These are phyloP conservation scores for Fusarium buharicum DNA, from an alignment of 2,329 filamentous ascomycete genomes.

Conservation along the genomic window DNA sequence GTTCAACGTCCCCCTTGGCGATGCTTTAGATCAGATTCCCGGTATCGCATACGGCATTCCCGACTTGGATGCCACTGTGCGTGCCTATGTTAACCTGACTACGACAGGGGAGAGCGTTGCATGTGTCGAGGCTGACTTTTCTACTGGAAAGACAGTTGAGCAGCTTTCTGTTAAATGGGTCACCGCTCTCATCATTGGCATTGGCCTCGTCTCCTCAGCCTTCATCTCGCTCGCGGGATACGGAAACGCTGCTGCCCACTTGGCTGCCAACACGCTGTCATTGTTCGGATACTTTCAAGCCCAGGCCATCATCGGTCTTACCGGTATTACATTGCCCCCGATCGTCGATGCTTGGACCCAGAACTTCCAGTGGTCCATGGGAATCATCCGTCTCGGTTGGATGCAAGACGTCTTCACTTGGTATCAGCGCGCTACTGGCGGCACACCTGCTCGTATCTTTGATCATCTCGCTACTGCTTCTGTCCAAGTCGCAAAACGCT, in stretches of 20 bases:
- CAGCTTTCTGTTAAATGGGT: slow-evolving; percentile 88
- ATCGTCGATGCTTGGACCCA: slow-evolving; percentile 94
- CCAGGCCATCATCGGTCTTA: slow-evolving; percentile 90
- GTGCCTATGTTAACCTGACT: slow-evolving; percentile 80
- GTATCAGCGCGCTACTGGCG: slow-evolving; percentile 94
- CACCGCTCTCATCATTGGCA: slow-evolving; percentile 85
- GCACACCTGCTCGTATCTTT: slow-evolving; percentile 81
- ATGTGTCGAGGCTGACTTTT: slow-evolving; percentile 87
- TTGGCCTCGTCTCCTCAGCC: slow-evolving; percentile 85
- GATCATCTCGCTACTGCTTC: slow-evolving; percentile 78
- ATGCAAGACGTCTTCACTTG: slow-evolving; percentile 90
- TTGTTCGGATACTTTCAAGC: slow-evolving; percentile 94
- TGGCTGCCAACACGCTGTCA: slow-evolving; percentile 90
- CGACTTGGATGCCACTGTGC: slow-evolving; percentile 87
- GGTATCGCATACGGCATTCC: slow-evolving; percentile 88
- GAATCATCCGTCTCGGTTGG: slow-evolving; percentile 85
- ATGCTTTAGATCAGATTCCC: slow-evolving; percentile 74
- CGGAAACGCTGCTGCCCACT: slow-evolving; percentile 92
- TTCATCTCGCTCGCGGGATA: slow-evolving; percentile 90
- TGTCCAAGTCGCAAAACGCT: slow-evolving; percentile 79
- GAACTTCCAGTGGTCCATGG: slow-evolving; percentile 98
- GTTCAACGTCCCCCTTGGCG: slow-evolving; percentile 72
- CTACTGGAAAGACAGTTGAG: slow-evolving; percentile 92
- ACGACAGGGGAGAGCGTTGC: slow-evolving; percentile 72
- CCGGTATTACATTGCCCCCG: slow-evolving; percentile 81